Evolutionary conservation across 805 yeast species (phyloP).

Genomic region (Phaffomyces thermotolerans): DNA sequence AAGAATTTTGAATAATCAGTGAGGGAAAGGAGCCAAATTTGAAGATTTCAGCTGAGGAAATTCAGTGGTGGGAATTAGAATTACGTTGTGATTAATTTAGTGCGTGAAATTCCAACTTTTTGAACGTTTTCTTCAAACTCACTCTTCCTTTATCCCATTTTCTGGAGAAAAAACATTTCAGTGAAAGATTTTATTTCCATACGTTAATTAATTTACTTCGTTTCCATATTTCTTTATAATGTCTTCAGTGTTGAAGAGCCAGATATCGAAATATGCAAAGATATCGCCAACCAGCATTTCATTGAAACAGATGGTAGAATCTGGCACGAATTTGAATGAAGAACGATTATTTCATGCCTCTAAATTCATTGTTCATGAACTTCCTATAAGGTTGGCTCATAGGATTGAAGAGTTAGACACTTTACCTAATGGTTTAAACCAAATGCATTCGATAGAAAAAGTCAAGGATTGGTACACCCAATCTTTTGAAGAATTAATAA

Average conservation of each 20-base stretch:
- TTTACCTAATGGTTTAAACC: slow-evolving; percentile 66
- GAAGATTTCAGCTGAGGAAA: no score
- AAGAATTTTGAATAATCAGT: no score
- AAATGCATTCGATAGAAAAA: slow-evolving; percentile 66
- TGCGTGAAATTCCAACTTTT: no score
- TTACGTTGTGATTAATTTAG: no score
- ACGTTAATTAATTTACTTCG: no score
- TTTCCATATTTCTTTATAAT: not conserved
- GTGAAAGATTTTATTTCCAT: no score
- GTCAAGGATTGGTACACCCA: slow-evolving; percentile 90
- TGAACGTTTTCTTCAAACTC: no score
- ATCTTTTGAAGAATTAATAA: slow-evolving; percentile 76
- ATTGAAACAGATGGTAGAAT: slow-evolving; percentile 83
- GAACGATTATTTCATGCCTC: slow-evolving; percentile 79
- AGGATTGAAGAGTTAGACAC: slow-evolving; percentile 78
- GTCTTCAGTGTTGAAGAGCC: slow-evolving; percentile 13
- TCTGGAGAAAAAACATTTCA: no score
- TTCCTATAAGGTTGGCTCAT: slow-evolving; percentile 81
- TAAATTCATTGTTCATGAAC: slow-evolving; percentile 76
- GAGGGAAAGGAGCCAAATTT: no score
- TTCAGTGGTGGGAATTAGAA: no score
- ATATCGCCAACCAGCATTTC: slow-evolving; percentile 81
- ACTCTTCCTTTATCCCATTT: no score
- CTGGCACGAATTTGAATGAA: slow-evolving; percentile 72
- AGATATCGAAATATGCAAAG: slow-evolving; percentile 44